phyloP scores from a whole-genome alignment of 805 yeast species.

The Candida succiphila region DNA sequence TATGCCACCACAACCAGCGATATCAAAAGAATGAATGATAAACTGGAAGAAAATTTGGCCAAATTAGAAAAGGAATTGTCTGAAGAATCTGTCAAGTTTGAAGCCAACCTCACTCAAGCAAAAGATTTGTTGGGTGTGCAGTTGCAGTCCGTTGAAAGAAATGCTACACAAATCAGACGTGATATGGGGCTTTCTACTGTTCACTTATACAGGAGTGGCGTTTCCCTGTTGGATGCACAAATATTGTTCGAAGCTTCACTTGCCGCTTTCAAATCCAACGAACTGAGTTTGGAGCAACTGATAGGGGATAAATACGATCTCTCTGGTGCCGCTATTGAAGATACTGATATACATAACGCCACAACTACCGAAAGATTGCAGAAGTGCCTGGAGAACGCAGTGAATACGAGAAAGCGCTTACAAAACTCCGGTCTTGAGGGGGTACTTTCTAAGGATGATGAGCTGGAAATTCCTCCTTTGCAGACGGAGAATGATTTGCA shows the following conservation, averaged over 20 bases:
- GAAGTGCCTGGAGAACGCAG: slow-evolving; percentile 9
- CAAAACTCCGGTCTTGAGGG: neutral
- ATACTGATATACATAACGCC: neutral
- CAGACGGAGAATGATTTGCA: slow-evolving; percentile 7
- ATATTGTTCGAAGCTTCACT: slow-evolving; percentile 19
- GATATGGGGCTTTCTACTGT: slow-evolving; percentile 12
- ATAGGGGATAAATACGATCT: neutral
- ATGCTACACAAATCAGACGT: too few species aligned
- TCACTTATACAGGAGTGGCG: slow-evolving; percentile 16
- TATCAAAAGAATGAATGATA: too few species aligned
- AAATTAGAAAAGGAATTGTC: too few species aligned
- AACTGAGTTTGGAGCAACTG: neutral
- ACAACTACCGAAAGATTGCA: slow-evolving; percentile 7
- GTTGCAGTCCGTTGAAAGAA: too few species aligned
- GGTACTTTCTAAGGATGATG: too few species aligned
- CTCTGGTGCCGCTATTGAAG: neutral
- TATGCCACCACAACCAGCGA: too few species aligned
- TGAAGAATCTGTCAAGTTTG: too few species aligned
- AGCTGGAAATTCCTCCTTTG: neutral
- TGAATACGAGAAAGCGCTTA: slow-evolving; percentile 7
- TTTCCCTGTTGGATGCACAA: slow-evolving; percentile 15
- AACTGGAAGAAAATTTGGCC: too few species aligned
- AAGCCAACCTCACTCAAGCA: too few species aligned
- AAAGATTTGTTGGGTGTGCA: too few species aligned
- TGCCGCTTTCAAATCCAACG: slow-evolving; percentile 14